Evolutionary conservation across 1,284 basidiomycete species (phyloP).

Genomic region (Apiotrichum sp.): DNA sequence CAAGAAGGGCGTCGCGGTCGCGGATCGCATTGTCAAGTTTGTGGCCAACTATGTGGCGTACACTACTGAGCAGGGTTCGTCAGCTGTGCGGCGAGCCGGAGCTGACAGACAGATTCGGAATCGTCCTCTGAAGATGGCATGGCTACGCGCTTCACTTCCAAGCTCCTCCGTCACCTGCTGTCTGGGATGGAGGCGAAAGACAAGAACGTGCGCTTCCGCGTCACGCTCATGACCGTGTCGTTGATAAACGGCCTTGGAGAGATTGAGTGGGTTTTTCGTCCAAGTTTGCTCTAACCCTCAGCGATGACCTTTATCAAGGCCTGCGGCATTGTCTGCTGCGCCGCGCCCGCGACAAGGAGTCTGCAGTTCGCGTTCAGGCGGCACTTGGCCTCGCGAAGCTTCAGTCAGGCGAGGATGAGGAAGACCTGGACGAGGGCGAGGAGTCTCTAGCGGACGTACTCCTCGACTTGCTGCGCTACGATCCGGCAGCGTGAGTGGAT

Average conservation of each 20-base stretch:
- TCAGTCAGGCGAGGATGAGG: slow-evolving; percentile 65
- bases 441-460: slow-evolving; percentile 62
- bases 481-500: slow-evolving; percentile 65
- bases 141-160: slow-evolving; percentile 65
- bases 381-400: slow-evolving; percentile 79
- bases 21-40: slow-evolving; percentile 79
- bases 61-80: slow-evolving; percentile 68
- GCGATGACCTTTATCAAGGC: slow-evolving; percentile 70
- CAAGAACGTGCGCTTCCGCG: slow-evolving; percentile 77
- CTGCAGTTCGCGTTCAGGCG: slow-evolving; percentile 74
- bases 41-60: slow-evolving; percentile 75
- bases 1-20: slow-evolving; percentile 76
- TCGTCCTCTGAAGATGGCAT: slow-evolving; percentile 63
- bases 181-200: slow-evolving; percentile 83
- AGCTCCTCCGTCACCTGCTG: slow-evolving; percentile 70
- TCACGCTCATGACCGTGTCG: slow-evolving; percentile 69
- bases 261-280: slow-evolving; percentile 61
- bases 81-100: too few species aligned
- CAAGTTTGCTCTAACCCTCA: slow-evolving; percentile 36
- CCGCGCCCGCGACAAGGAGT: slow-evolving; percentile 81
- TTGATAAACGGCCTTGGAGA: slow-evolving; percentile 74
- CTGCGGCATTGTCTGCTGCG: slow-evolving; percentile 68
- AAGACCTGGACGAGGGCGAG: slow-evolving; percentile 60
- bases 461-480: slow-evolving; percentile 65
- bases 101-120: too few species aligned